Conservation (phyloP, 192 early-diverging fungal genomes). For the Polychytrium aggregatum region DNA sequence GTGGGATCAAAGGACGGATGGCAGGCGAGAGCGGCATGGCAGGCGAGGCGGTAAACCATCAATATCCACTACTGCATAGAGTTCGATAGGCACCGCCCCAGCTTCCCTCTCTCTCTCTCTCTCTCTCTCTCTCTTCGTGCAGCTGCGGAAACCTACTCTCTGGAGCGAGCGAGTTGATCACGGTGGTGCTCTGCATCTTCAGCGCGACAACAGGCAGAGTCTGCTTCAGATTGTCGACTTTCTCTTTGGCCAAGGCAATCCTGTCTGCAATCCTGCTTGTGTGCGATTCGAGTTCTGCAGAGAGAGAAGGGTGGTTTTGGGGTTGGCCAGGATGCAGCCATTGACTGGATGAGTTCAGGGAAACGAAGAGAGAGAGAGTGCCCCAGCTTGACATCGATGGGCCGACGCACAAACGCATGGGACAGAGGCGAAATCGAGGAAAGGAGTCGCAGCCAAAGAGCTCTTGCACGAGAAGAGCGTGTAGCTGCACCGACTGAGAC, state of each 20-base stretch:
- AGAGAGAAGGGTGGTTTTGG: too few species aligned
- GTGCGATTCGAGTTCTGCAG: background rate
- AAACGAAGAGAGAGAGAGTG: background rate
- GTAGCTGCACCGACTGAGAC: background rate
- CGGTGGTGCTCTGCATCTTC: background rate
- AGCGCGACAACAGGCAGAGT: background rate
- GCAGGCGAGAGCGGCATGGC: background rate
- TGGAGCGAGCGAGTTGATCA: too few species aligned
- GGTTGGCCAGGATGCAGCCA: too few species aligned
- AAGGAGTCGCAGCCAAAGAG: background rate
- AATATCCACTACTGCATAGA: background rate
- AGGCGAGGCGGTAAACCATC: background rate
- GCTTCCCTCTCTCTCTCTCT: constrained; percentile 6
- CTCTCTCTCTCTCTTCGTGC: too few species aligned
- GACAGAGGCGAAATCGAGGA: constrained; percentile 4
- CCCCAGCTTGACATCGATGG: background rate
- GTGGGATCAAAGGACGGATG: background rate
- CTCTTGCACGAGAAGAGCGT: background rate
- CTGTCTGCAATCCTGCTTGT: background rate
- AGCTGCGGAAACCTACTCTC: too few species aligned
- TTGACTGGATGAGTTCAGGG: too few species aligned
- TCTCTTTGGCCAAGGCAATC: constrained; percentile 4
- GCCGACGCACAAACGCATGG: constrained; percentile 1
- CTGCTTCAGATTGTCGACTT: background rate
- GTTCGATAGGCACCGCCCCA: background rate